Evolutionary conservation across 495 filamentous ascomycete species (phyloP).

Genomic region (Hypoxylon rickii): DNA sequence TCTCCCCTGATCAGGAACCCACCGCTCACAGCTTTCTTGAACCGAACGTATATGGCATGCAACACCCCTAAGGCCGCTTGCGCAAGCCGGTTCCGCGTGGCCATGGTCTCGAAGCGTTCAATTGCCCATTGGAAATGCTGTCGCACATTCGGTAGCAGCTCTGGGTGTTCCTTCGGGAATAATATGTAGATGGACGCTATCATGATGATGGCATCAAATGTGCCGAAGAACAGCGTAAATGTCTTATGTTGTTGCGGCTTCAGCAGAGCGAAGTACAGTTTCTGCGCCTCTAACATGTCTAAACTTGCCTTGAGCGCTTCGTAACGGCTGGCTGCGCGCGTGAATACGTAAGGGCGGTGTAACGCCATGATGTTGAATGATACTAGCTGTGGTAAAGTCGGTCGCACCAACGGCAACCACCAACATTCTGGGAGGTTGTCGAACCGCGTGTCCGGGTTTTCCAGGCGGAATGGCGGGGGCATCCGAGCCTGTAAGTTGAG

Average conservation of each 20-base stretch:
- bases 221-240: slow-evolving; percentile 59
- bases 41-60: slow-evolving; percentile 49
- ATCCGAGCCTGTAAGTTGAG: slow-evolving; percentile 51
- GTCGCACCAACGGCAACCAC: slow-evolving; percentile 57
- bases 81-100: slow-evolving; percentile 54
- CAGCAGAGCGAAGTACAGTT: slow-evolving; percentile 52
- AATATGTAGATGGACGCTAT: slow-evolving; percentile 62
- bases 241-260: slow-evolving; percentile 59
- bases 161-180: slow-evolving; percentile 53
- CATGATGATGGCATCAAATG: slow-evolving; percentile 66
- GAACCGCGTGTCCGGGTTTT: slow-evolving; percentile 60
- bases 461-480: slow-evolving; percentile 56
- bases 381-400: slow-evolving; percentile 50
- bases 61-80: slow-evolving; percentile 57
- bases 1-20: slow-evolving; percentile 13
- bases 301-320: slow-evolving; percentile 60
- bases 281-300: slow-evolving; percentile 59
- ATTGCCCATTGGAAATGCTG: slow-evolving; percentile 59
- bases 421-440: slow-evolving; percentile 53
- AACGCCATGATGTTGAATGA: slow-evolving; percentile 63
- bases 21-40: slow-evolving; percentile 49
- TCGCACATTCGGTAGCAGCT: slow-evolving; percentile 47
- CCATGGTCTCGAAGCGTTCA: slow-evolving; percentile 57
- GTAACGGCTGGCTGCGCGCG: slow-evolving; percentile 52
- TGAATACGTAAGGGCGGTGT: slow-evolving; percentile 67